Evolutionary conservation across 2,329 filamentous ascomycete species (phyloP), one percentile per base, ranked within the genome.

Genomic region (Epichloe sp.): DNA sequence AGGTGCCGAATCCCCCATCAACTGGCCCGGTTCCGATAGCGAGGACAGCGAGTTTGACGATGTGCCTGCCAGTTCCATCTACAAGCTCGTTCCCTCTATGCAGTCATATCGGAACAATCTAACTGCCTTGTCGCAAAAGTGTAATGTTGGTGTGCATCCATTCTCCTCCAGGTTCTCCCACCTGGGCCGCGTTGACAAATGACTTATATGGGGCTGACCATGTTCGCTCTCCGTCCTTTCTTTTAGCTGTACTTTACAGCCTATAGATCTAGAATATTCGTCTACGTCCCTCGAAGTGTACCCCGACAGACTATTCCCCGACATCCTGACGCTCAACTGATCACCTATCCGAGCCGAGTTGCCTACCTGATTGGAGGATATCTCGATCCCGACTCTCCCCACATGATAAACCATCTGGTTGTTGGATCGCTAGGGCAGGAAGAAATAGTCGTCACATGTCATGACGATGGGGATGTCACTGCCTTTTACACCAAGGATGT

Each of bases 391-490:
- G 26, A 49, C 0, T 66, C 68, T 7, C 74, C 77, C 1, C 85
- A 90, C 62, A 73, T 76, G 34, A 74, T 86, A 47, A 91, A 90
- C 59, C 78, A 84, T 56, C 68, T 90, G 15, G 71, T 84, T 11
- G 74, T 85, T 26, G 84, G 84, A 15, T 77, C 85, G 45, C 67
- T 91, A 12, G 87, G 87, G 0, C 68, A 74, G 6, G 71, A 85
- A 48, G 87, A 93, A 64, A 76, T 89, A 34, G 57, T 91, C 5
- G 64, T 88, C 4, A 68, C 82, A 43, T 77, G 73, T 37, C 87
- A 79, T 52, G 87, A 91, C 58, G 85, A 88, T 54, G 87, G 87
- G 6, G 86, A 91, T 61, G 77, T 89, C 2, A 70, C 80, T 45
- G 84, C 78, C 6, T 90, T 86, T 63, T 81, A 85, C 60, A 83